Evolutionary conservation across 1,284 basidiomycete genomes (phyloP), one percentile per base, ranked within the genome.

Genomic region (Marasmius sp.): DNA sequence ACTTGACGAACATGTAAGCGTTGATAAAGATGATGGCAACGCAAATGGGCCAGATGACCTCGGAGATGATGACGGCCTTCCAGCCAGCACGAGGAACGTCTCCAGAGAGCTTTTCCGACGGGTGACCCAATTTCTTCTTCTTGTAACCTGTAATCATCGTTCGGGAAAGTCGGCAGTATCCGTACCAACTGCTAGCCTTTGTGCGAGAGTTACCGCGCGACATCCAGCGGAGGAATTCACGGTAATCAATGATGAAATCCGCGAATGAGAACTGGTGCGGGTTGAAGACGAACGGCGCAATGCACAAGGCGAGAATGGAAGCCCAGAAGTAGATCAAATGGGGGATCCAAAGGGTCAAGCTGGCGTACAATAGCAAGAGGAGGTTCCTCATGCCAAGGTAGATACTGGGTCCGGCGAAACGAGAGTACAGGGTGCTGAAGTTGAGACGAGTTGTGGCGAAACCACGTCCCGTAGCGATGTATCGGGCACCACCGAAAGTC

Each of bases 71-170:
- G 67, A 98, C 92, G 6, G 91, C 83, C 68, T 83, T 84, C 94
- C 94, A 97, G 12, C 85, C 83, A 9, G 95, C 95, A 69, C 95
- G 90, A 27, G 95, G 94, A 39, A 94, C 87, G 73, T 98, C 96
- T 54, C 92, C 87, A 38, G 95, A 94, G 51, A 97, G 79, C 78
- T 97, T 97, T 77, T 98, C 95, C 0, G 95, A 97, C 6, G 96
- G 96, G 69, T 96, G 92, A 6, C 95, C 95, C 9, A 98, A 85
- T 71, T 94, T 92, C 85, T 98, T 98, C 83, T 97, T 94, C 88
- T 98, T 98, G 84, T 95, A 97, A 64, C 95, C 96, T 41, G 96
- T 98, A 69, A 98, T 95, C 85, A 94, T 91, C 11, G 96, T 98
- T 67, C 95, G 82, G 43, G 94, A 97, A 63, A 97, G 85, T 69